phyloP scores from a whole-genome alignment of 1,284 basidiomycete species.

The Apiotrichum gamsii region DNA sequence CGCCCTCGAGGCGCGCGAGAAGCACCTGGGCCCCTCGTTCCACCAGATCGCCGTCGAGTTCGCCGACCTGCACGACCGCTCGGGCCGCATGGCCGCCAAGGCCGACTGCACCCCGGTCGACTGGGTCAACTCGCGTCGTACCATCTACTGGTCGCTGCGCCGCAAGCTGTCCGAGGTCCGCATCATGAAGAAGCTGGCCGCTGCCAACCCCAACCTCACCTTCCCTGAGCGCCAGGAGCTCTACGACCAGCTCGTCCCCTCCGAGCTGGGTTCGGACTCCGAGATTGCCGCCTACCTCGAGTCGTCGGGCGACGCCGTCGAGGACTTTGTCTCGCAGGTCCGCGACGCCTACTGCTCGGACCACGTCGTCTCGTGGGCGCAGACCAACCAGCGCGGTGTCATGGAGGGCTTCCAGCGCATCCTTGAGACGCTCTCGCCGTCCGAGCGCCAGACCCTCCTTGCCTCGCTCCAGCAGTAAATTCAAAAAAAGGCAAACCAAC shows the following conservation, averaged over 20 bases:
- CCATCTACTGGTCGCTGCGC: conserved; percentile 94
- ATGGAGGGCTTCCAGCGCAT: conserved; percentile 41
- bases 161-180: conserved; percentile 51
- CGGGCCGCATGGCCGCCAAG: conserved; percentile 97
- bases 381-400: conserved; percentile 41
- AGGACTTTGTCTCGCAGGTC: conserved; percentile 33
- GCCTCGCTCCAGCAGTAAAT: conserved; percentile 29
- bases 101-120: conserved; percentile 76
- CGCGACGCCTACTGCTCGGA: conserved; percentile 40
- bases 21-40: conserved; percentile 78
- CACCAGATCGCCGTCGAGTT: conserved; percentile 90
- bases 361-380: conserved; percentile 37
- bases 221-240: conserved; percentile 41
- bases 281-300: conserved; percentile 47
- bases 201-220: conserved; percentile 44
- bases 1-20: conserved; percentile 71
- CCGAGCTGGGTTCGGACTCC: conserved; percentile 33
- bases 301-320: conserved; percentile 32
- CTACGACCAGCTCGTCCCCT: conserved; percentile 36
- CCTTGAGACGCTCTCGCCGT: conserved; percentile 60
- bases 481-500: too few species aligned
- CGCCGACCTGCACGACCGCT: conserved; percentile 87
- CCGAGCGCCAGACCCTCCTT: conserved; percentile 62
- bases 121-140: conserved; percentile 83
- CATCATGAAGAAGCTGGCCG: conserved; percentile 44